Percentiles rank a stretch among this genome's conserved stretches.
phyloP scores from a whole-genome alignment of 1,139 yeast genomes.

The Candida frijolesensis region DNA sequence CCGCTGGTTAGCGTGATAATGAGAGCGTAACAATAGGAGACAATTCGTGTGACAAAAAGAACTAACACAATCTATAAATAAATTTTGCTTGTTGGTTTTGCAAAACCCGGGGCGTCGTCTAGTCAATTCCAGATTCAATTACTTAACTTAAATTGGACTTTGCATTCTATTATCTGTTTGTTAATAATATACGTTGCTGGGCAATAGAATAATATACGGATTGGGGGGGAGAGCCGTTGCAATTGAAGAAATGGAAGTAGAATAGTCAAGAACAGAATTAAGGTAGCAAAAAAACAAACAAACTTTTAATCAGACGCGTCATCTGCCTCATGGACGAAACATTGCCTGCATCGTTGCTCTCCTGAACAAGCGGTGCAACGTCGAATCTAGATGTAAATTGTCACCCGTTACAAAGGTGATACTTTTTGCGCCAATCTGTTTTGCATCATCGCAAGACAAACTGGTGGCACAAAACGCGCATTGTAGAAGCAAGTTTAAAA shows the following conservation, averaged over 20 bases:
- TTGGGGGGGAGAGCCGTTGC: neutral
- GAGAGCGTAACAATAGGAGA: too few species aligned
- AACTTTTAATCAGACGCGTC: neutral
- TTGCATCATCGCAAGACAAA: neutral
- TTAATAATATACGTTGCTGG: too few species aligned
- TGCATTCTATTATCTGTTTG: neutral
- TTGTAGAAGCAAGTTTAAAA: neutral
- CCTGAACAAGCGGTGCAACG: neutral
- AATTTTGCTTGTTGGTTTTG: neutral
- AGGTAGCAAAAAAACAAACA: neutral
- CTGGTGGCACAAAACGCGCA: neutral
- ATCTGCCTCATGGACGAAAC: neutral
- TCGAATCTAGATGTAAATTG: slow-evolving; percentile 1
- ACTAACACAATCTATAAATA: neutral
- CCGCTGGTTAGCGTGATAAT: neutral
- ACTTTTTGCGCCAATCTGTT: neutral
- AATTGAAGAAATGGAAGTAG: neutral
- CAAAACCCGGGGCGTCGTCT: neutral
- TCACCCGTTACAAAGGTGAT: neutral
- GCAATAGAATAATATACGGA: neutral
- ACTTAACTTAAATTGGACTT: neutral
- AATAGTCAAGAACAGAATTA: neutral
- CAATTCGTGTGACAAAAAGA: neutral
- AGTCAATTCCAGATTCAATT: neutral
- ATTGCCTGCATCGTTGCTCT: neutral